Conservation (phyloP, 2,329 filamentous ascomycete species). For the Hypoxylon rubiginosum region DNA sequence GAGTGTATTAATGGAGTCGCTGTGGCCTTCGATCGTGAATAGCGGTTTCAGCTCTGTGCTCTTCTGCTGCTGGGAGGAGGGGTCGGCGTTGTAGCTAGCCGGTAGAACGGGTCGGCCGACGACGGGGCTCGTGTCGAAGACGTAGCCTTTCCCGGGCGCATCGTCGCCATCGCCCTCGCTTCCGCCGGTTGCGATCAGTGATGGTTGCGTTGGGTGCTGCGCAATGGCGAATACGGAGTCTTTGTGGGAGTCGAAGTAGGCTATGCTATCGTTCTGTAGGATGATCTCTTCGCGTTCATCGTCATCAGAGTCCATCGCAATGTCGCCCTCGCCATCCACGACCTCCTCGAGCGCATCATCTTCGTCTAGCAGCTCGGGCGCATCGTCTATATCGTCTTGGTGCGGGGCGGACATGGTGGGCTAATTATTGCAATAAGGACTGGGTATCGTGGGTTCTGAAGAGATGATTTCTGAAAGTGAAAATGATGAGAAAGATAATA, state of each 20-base stretch:
- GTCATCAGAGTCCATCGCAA: constrained; percentile 83
- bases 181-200: constrained; percentile 89
- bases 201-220: constrained; percentile 84
- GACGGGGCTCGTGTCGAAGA: constrained; percentile 81
- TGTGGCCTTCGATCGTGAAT: constrained; percentile 87
- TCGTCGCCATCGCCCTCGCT: constrained; percentile 71
- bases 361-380: constrained; percentile 79
- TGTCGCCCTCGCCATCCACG: constrained; percentile 71
- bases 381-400: constrained; percentile 64
- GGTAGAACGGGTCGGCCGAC: constrained; percentile 78
- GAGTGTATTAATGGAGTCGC: constrained; percentile 89
- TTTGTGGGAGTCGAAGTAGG: constrained; percentile 90
- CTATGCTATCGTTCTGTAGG: constrained; percentile 91
- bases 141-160: constrained; percentile 82
- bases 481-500: background rate
- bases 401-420: constrained; percentile 54
- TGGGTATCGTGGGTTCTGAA: constrained; percentile 7
- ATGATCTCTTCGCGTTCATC: constrained; percentile 79
- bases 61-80: constrained; percentile 64
- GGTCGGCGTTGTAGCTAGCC: constrained; percentile 78
- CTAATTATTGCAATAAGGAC: background rate
- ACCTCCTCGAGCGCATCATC: constrained; percentile 83
- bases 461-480: background rate
- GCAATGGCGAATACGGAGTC: constrained; percentile 96
- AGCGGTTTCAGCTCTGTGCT: constrained; percentile 73